These are phyloP conservation scores for Fragilariopsis cylindrus DNA, from an alignment of 108 stramenopile species.

Conservation along the genomic window DNA sequence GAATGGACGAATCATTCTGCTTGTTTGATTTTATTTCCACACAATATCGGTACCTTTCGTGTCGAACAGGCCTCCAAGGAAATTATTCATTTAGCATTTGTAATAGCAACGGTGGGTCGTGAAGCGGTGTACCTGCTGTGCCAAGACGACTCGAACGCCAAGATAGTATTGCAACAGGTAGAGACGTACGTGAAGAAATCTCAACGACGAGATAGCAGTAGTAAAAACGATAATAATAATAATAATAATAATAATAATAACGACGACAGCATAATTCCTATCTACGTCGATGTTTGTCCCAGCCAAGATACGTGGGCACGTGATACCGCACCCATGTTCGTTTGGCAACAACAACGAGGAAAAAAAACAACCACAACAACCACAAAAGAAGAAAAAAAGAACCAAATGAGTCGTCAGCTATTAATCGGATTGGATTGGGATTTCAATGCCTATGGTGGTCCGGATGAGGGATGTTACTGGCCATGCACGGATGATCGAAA, in stretches of 20 bases:
- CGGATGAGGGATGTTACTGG: constrained; percentile 58
- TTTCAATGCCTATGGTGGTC: constrained; percentile 80
- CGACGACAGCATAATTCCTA: not conserved
- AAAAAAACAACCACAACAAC: constrained; percentile 14
- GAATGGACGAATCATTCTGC: constrained; percentile 47
- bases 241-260: too few relatives aligned
- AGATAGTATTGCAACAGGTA: not conserved
- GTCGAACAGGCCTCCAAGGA: constrained; percentile 28
- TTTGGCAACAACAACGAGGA: constrained; percentile 9
- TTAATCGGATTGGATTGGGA: constrained; percentile 69
- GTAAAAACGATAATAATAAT: not conserved
- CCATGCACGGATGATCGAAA: constrained; percentile 52
- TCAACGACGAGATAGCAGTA: not conserved
- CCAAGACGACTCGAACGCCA: constrained; percentile 19
- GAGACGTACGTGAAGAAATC: too few relatives aligned
- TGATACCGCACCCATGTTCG: constrained; percentile 79
- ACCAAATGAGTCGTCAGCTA: too few relatives aligned
- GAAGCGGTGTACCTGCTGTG: constrained; percentile 42
- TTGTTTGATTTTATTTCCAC: constrained; percentile 50
- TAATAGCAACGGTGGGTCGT: constrained; percentile 32
- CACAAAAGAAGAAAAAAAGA: not conserved
- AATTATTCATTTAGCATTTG: constrained; percentile 32
- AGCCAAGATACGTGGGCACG: constrained; percentile 76
- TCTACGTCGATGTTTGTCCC: constrained; percentile 33
- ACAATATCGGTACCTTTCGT: constrained; percentile 40